Evolutionary conservation across 495 filamentous ascomycete species (phyloP).

Genomic region (Aspergillus nidulans): DNA sequence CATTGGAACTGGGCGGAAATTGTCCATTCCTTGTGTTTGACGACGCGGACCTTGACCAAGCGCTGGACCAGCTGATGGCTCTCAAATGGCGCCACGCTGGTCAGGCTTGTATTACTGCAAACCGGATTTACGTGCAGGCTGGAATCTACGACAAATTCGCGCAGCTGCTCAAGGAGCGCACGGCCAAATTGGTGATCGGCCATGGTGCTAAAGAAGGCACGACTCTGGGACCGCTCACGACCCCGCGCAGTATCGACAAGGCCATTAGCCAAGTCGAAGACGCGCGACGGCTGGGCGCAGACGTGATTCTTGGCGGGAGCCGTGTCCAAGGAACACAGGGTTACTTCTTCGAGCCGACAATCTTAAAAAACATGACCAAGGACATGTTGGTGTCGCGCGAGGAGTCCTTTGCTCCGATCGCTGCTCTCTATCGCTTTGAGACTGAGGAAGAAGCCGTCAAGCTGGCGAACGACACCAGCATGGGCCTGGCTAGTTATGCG

Average conservation of each 20-base stretch:
- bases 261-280: constrained; percentile 58
- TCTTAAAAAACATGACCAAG: constrained; percentile 56
- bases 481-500: constrained; percentile 67
- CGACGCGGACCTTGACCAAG: constrained; percentile 64
- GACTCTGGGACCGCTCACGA: constrained; percentile 68
- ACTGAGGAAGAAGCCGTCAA: constrained; percentile 64
- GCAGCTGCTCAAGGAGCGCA: constrained; percentile 48
- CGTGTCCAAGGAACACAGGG: constrained; percentile 44
- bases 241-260: constrained; percentile 59
- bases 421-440: constrained; percentile 64
- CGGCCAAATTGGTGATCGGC: constrained; percentile 55
- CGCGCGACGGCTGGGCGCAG: constrained; percentile 56
- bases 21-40: constrained; percentile 72
- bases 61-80: constrained; percentile 54
- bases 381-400: constrained; percentile 64
- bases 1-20: constrained; percentile 71
- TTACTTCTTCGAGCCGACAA: constrained; percentile 71
- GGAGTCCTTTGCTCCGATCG: constrained; percentile 67
- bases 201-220: constrained; percentile 55
- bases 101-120: constrained; percentile 72
- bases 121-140: constrained; percentile 65
- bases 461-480: constrained; percentile 61
- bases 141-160: constrained; percentile 53
- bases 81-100: constrained; percentile 66
- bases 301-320: constrained; percentile 55